These are phyloP conservation scores for Hyphopichia wangnamkhiaoensis DNA, from an alignment of 1,139 yeast species.

Conservation along the genomic window DNA sequence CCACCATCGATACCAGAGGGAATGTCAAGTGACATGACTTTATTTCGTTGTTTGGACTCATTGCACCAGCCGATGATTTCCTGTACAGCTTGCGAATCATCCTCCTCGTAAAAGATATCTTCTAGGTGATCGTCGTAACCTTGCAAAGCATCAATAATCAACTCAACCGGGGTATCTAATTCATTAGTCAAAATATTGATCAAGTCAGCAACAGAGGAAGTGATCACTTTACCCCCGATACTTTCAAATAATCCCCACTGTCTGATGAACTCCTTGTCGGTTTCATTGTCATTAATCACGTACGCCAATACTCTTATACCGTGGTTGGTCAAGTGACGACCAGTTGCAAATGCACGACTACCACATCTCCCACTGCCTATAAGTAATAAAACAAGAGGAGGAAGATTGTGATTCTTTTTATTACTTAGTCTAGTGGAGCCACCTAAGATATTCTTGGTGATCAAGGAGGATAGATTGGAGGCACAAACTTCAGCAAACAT, in stretches of 20 bases:
- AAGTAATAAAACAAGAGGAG: constrained; percentile 72
- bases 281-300: constrained; percentile 39
- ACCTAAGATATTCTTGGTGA: constrained; percentile 60
- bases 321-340: constrained; percentile 75
- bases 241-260: constrained; percentile 59
- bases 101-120: constrained; percentile 40
- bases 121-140: constrained; percentile 76
- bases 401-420: constrained; percentile 65
- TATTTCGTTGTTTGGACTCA: constrained; percentile 44
- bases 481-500: constrained; percentile 72
- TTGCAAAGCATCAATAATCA: constrained; percentile 78
- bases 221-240: constrained; percentile 45
- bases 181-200: constrained; percentile 37
- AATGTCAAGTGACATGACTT: constrained; percentile 71
- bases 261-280: constrained; percentile 27
- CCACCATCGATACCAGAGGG: constrained; percentile 89
- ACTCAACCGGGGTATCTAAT: constrained; percentile 73
- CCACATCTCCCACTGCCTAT: constrained; percentile 79
- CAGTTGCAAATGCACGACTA: constrained; percentile 73
- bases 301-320: constrained; percentile 69
- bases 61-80: constrained; percentile 72
- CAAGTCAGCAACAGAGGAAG: constrained; percentile 33
- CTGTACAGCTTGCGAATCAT: constrained; percentile 44
- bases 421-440: constrained; percentile 63
- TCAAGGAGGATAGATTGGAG: constrained; percentile 60